Conservation (phyloP, 345 rosid genomes). For the Eucalyptus regnans region DNA sequence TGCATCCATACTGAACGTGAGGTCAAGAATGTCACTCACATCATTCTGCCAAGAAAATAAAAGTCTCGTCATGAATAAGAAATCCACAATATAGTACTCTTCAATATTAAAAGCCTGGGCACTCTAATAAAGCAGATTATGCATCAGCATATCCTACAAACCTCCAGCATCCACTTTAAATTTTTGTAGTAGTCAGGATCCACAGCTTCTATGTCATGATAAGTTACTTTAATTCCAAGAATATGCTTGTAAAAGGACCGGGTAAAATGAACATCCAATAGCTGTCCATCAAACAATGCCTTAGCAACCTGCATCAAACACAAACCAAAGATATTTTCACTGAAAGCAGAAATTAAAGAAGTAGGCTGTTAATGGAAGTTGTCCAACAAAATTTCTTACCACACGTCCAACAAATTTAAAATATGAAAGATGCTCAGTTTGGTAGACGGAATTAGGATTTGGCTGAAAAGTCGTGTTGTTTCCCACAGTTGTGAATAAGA, state of each 20-base stretch:
- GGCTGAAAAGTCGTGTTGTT: constrained; percentile 96
- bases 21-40: constrained; percentile 69
- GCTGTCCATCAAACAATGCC: constrained; percentile 94
- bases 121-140: neutral
- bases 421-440: constrained; percentile 94
- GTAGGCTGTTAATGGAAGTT: neutral
- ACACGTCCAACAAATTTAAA: constrained; percentile 94
- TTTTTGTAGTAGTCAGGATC: constrained; percentile 98
- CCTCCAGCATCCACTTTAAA: constrained; percentile 98
- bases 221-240: constrained; percentile 91
- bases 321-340: neutral
- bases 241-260: constrained; percentile 96
- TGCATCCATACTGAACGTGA: constrained; percentile 97
- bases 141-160: constrained; percentile 12
- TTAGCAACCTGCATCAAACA: constrained; percentile 67
- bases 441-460: constrained; percentile 90
- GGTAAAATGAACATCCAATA: constrained; percentile 92
- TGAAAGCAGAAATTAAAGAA: neutral
- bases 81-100: neutral
- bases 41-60: constrained; percentile 54
- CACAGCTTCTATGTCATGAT: constrained; percentile 98
- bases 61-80: neutral
- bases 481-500: constrained; percentile 93
- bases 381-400: constrained; percentile 34
- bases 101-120: neutral